Evolutionary conservation across 148 eudicot genomes (phyloP), one percentile per base, ranked within the genome.

Genomic region (Bassia scoparia): DNA sequence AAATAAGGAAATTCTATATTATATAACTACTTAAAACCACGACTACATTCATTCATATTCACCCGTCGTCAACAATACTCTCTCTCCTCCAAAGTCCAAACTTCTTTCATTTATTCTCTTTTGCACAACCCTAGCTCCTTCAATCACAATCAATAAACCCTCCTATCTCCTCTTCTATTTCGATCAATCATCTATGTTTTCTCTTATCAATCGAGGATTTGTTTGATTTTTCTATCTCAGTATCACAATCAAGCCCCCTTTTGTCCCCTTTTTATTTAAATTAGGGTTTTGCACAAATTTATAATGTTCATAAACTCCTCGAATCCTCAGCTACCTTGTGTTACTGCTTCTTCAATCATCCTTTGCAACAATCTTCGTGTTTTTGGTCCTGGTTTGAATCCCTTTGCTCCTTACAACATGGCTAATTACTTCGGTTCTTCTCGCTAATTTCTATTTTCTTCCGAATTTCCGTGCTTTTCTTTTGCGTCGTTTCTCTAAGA

Each of bases 381-480:
- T 54, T 79, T 85, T 30, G 96, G 96, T 41, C 96, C 96, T 65
- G 92, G 92, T 68, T 85, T 90, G 96, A 90, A 90, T 88, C 96
- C 96, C 8, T 88, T 83, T 68, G 74, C 90, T 63, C 90, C 96
- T 29, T 73, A 79, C 83, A 86, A 85, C 81, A 75, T 88, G 84
- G 89, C 86, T 73, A 88, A 90, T 86, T 77, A 90, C 69, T 87
- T 81, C 63, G 75, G 81, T 66, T 71, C 74, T 65, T 89, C 92
- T 81, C 92, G 96, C 78, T 90, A 87, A 80, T 44, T 80, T 26
- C 11, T 16, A n/a, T 43, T 41, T 41, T 24, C 1, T 2, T 18
- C 48, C 31, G 21, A 48, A 4, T 24, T 17, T 38, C 43, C 75
- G 30, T 58, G 3, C 13, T 37, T 55, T 55, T 53, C 29, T 31